Evolutionary conservation across 495 filamentous ascomycete species (phyloP), one percentile per base, ranked within the genome.

Genomic region (Penicilliopsis zonata): DNA sequence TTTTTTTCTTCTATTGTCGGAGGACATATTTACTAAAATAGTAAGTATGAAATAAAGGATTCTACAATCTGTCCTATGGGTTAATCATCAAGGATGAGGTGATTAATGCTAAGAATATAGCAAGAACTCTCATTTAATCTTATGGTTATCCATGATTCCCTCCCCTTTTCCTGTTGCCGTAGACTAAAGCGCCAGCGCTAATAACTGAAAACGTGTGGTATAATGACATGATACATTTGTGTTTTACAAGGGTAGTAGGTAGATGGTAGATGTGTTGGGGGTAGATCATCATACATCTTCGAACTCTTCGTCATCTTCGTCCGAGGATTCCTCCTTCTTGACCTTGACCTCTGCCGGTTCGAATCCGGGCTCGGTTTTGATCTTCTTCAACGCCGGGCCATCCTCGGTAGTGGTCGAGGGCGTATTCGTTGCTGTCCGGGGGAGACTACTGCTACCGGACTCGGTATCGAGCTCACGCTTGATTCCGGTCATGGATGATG

Each of bases 221-320:
- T n/a, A n/a, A n/a, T n/a, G n/a, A n/a, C n/a, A n/a, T n/a, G n/a
- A n/a, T n/a, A n/a, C n/a, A n/a, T n/a, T n/a, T n/a, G n/a, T n/a
- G n/a, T n/a, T n/a, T n/a, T n/a, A 24, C n/a, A 24, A 24, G n/a
- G 7, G n/a, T 5, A 28, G 13, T 13, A 28, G 13, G 14, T 28
- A 28, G 26, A 28, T 9, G 14, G 7, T 8, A 13, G 21, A 36
- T 30, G 13, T 15, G 13, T 9, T 3, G 21, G 21, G 21, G 15
- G 10, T 18, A 13, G 32, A 12, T 9, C 28, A 7, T 40, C 31
- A 62, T 6, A 63, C 67, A 37, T 72, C 65, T 30, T 70, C 66
- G 30, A 72, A 72, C 23, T 69, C 62, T 25, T 67, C 67, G 2
- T 71, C 67, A 22, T 69, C 65, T 26, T 72, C 67, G 33, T 70